Percentiles rank a stretch among this genome's conserved stretches.
Evolutionary conservation across 192 early-diverging fungal species (phyloP).

Genomic region (Chytriomyces sp.): DNA sequence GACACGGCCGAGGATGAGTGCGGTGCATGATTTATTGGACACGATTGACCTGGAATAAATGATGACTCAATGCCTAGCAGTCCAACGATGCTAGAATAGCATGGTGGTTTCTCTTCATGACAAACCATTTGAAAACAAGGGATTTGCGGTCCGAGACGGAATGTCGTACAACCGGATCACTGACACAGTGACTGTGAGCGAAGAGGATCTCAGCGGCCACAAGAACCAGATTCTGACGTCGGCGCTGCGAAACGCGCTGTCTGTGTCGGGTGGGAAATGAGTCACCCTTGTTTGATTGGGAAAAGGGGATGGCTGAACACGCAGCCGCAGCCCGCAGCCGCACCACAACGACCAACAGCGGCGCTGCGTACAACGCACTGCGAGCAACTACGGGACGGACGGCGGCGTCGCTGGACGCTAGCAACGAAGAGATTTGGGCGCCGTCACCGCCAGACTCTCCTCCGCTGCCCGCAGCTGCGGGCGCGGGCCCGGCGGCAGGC

Average conservation of each 20-base stretch:
- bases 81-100: too few relatives aligned
- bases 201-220: not conserved
- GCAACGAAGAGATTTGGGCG: slow-evolving; percentile 24
- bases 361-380: not conserved
- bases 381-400: too few relatives aligned
- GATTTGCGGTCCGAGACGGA: not conserved
- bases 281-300: too few relatives aligned
- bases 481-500: too few relatives aligned
- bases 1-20: too few relatives aligned
- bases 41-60: too few relatives aligned
- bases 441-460: not conserved
- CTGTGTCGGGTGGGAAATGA: too few relatives aligned
- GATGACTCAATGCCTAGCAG: too few relatives aligned
- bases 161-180: not conserved
- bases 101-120: slow-evolving; percentile 25
- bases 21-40: too few relatives aligned
- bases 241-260: not conserved
- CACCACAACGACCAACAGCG: not conserved
- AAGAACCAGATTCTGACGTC: not conserved
- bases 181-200: not conserved
- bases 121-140: not conserved
- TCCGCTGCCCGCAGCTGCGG: too few relatives aligned
- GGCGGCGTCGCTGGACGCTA: not conserved
- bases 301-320: too few relatives aligned
- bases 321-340: too few relatives aligned